Base-by-base conservation (phyloP, 1,284 basidiomycete genomes). In the Cryptococcus sp. region DNA sequence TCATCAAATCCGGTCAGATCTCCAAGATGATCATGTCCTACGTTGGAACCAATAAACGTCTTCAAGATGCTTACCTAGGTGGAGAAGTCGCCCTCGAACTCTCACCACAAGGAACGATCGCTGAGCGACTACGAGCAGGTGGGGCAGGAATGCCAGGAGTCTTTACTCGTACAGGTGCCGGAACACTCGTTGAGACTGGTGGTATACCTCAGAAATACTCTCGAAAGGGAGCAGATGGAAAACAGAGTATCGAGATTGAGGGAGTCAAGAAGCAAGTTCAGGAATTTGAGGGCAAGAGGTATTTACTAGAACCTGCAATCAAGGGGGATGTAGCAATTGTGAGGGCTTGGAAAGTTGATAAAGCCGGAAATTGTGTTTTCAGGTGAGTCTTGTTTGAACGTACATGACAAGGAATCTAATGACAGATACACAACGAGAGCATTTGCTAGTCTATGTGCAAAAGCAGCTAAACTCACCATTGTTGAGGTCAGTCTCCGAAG, bases 141-240 rank as follows among this genome's bases (percentile, higher is more conserved):
- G 93, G 88, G 2, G 89, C 91, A 21, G 94, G 94, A 52, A 93
- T 96, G 62, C 94, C 94, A 5, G 93, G 90, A 10, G 93, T 98
- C 79, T 98, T 82, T 77, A 98, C 92, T 4, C 89, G 92, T 4
- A 96, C 92, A 2, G 94, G 93, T 42, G 13, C 32, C 63, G 70
- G 68, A 34, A 92, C 89, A n/a, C 85, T 87, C 5, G 82, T 91
- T 13, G 88, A 92, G 60, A 70, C 69, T 7, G 76, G 79, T 54
- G 72, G 86, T 16, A 91, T 92, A 66, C 88, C 89, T 28, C 63
- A 63, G 48, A 48, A 55, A 40, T 67, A 60, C 49, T 67, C 69
- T 18, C 57, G 61, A 25, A 53, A 52, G 23, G 62, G 61, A 51
- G 59, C 57, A 31, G 56, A 62, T 14, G 67, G 63, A 43, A 69